Conservation (phyloP, 75 land plant genomes). For the Chamaecyparis obtusa region DNA sequence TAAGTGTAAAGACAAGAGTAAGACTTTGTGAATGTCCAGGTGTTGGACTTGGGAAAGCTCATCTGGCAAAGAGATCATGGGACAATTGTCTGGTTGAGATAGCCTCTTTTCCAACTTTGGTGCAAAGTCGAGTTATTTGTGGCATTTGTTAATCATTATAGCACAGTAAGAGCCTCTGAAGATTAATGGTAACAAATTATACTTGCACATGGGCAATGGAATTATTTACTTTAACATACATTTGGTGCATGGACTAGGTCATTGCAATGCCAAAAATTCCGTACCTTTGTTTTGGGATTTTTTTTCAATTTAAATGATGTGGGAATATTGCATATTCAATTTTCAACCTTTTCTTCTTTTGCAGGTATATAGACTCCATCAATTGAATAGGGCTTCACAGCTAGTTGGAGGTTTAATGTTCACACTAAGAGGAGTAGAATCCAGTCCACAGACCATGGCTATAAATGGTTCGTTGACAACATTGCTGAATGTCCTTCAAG, state of each 20-base stretch:
- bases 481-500: constrained; percentile 71
- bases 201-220: not conserved
- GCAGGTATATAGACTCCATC: constrained; percentile 96
- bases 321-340: not conserved
- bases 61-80: no score
- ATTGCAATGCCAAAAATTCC: not conserved
- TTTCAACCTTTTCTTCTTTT: constrained; percentile 10
- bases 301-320: not conserved
- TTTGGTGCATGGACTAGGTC: not conserved
- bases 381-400: constrained; percentile 94
- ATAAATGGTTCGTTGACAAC: constrained; percentile 75
- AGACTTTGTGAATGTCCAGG: no score
- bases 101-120: no score
- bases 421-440: constrained; percentile 82
- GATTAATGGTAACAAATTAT: not conserved
- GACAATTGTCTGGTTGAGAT: no score
- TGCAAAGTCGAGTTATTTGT: no score
- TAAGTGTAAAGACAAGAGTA: no score
- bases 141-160: not conserved
- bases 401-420: constrained; percentile 85
- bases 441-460: constrained; percentile 72
- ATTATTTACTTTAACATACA: not conserved
- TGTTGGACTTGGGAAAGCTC: no score
- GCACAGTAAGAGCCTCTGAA: not conserved
- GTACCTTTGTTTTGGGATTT: not conserved